Evolutionary conservation across 345 rosid genomes (phyloP).

Genomic region (Rubroshorea leprosula): DNA sequence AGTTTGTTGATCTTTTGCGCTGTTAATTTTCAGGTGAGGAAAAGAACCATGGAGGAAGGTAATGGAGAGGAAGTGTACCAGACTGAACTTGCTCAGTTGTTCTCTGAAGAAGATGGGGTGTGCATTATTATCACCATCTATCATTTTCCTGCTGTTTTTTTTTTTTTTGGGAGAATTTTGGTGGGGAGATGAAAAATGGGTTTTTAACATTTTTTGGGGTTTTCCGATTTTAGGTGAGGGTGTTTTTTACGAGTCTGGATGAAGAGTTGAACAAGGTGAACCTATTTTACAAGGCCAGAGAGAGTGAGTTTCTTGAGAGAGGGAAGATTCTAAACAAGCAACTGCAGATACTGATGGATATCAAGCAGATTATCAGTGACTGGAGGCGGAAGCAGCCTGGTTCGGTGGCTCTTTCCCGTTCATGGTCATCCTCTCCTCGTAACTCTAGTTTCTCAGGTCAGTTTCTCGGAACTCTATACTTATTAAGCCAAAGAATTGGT

Average conservation of each 20-base stretch:
- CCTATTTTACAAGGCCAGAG: constrained; percentile 67
- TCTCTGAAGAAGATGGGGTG: constrained; percentile 97
- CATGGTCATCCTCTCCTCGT: constrained; percentile 43
- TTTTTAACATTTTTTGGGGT: background rate
- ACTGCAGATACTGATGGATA: constrained; percentile 52
- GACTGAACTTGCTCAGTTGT: constrained; percentile 81
- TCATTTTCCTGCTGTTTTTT: background rate
- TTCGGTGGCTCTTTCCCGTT: constrained; percentile 28
- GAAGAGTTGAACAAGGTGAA: constrained; percentile 84
- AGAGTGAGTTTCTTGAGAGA: constrained; percentile 72
- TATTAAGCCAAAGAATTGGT: background rate
- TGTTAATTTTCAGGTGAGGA: constrained; percentile 46
- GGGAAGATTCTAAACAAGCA: constrained; percentile 74
- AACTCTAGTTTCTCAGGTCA: constrained; percentile 64
- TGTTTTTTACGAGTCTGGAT: constrained; percentile 62
- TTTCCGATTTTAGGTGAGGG: constrained; percentile 39
- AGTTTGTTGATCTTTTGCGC: background rate
- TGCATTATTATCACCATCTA: no score
- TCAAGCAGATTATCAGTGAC: constrained; percentile 49
- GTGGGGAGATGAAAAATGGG: background rate
- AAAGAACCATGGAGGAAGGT: constrained; percentile 45
- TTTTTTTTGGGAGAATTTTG: background rate
- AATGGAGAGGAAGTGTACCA: constrained; percentile 51
- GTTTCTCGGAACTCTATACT: background rate
- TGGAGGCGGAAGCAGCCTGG: constrained; percentile 37